phyloP scores from a whole-genome alignment of 2,329 filamentous ascomycete genomes.

The Cladosporium sp. region DNA sequence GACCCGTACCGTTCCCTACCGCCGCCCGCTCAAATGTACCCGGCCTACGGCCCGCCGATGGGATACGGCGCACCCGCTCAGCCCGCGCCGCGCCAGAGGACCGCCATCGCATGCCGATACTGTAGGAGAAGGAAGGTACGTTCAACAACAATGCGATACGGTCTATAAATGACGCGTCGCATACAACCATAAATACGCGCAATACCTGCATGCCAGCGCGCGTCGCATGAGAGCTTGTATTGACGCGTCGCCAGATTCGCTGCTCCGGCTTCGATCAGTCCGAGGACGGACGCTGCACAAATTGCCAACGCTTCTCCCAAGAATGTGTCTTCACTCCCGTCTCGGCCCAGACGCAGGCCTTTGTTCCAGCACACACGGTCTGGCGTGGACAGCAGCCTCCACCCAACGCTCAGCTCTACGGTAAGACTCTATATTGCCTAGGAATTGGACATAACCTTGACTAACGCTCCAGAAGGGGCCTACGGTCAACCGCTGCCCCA shows the following conservation, averaged over 20 bases:
- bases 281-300: conserved; percentile 67
- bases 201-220: background rate
- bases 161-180: background rate
- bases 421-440: background rate
- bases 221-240: conserved; percentile 10
- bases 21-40: conserved; percentile 42
- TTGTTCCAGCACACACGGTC: conserved; percentile 67
- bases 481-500: conserved; percentile 47
- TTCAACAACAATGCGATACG: conserved; percentile 1
- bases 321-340: conserved; percentile 75
- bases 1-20: conserved; percentile 44
- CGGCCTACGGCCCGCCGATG: conserved; percentile 35
- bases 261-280: conserved; percentile 72
- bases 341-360: conserved; percentile 68
- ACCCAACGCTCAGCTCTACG: conserved; percentile 43
- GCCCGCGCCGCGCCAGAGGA: conserved; percentile 56
- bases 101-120: conserved; percentile 58
- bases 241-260: conserved; percentile 54
- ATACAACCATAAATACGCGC: background rate
- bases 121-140: conserved; percentile 56
- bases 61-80: conserved; percentile 40
- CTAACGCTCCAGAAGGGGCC: conserved; percentile 29
- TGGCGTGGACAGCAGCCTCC: conserved; percentile 47
- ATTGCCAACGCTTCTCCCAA: conserved; percentile 70
- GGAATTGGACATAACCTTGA: conserved; percentile 1